Conservation (phyloP, 495 filamentous ascomycete genomes). For the Aspergillus cavernicola region DNA sequence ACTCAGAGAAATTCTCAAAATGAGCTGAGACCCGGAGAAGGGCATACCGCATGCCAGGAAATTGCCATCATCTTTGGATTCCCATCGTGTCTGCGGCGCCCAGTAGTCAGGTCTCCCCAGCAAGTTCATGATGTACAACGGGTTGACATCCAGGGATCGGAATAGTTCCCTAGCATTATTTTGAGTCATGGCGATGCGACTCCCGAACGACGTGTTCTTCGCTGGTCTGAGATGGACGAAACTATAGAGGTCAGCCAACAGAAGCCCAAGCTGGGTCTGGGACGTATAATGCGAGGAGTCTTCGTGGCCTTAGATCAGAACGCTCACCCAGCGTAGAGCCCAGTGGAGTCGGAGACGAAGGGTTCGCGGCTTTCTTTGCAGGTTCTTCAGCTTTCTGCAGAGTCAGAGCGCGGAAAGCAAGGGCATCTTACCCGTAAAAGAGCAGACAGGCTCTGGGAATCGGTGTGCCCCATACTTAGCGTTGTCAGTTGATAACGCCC, state of each 20-base stretch:
- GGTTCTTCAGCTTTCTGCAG: background rate
- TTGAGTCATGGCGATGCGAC: background rate
- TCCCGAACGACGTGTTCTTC: background rate
- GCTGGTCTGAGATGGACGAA: background rate
- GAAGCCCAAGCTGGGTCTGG: background rate
- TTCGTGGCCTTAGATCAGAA: background rate
- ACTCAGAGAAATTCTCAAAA: background rate
- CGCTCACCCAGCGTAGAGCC: background rate
- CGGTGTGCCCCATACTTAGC: background rate
- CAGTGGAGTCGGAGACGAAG: background rate
- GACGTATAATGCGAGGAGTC: background rate
- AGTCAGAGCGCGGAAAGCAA: too few species aligned
- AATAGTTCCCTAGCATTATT: background rate
- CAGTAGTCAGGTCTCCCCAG: background rate
- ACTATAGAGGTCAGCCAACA: background rate
- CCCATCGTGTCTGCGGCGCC: background rate
- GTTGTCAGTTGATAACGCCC: background rate
- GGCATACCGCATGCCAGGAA: background rate
- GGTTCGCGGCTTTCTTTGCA: background rate
- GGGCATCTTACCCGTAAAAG: background rate
- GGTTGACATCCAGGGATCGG: background rate
- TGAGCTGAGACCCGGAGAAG: background rate
- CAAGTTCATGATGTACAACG: conserved; percentile 1
- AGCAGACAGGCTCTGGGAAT: background rate
- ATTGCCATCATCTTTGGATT: background rate